phyloP scores from a whole-genome alignment of 495 filamentous ascomycete species.

The Podospora fimiseda region DNA sequence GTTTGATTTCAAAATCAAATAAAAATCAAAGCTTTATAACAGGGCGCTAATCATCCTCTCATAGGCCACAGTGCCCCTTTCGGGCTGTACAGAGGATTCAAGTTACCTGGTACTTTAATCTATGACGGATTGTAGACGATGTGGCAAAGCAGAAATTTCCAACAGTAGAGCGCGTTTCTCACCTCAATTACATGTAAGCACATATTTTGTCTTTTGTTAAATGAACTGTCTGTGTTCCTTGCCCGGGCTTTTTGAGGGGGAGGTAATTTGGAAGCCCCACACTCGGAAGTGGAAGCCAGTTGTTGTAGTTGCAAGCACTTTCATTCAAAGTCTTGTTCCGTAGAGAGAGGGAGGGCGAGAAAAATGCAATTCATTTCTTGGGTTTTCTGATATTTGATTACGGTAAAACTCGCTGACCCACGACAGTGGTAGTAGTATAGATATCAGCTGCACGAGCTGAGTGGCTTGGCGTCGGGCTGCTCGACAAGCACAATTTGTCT shows the following conservation, averaged over 20 bases:
- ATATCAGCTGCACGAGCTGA: not conserved
- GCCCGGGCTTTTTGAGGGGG: conserved; percentile 3
- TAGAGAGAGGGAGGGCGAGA: not conserved
- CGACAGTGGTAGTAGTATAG: not conserved
- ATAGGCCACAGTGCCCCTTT: not conserved
- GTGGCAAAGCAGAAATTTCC: conserved; percentile 4
- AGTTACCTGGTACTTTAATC: too few species aligned
- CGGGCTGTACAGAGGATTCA: not conserved
- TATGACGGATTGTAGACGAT: conserved; percentile 11
- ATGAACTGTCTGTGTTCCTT: not conserved
- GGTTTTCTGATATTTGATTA: not conserved
- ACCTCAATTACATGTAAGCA: too few species aligned
- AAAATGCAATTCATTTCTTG: not conserved
- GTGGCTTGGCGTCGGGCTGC: not conserved
- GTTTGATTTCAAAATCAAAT: conserved; percentile 8
- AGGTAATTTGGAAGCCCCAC: too few species aligned
- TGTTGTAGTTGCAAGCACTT: too few species aligned
- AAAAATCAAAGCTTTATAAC: conserved; percentile 11
- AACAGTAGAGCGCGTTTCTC: too few species aligned
- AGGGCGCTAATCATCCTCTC: conserved; percentile 5
- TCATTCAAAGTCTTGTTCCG: not conserved
- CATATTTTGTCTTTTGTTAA: not conserved
- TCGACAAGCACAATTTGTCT: not conserved
- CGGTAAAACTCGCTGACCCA: not conserved
- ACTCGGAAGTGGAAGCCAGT: too few species aligned